These are phyloP conservation scores for Podaxis sp. DNA, from an alignment of 768 basidiomycete genomes.

Conservation along the genomic window DNA sequence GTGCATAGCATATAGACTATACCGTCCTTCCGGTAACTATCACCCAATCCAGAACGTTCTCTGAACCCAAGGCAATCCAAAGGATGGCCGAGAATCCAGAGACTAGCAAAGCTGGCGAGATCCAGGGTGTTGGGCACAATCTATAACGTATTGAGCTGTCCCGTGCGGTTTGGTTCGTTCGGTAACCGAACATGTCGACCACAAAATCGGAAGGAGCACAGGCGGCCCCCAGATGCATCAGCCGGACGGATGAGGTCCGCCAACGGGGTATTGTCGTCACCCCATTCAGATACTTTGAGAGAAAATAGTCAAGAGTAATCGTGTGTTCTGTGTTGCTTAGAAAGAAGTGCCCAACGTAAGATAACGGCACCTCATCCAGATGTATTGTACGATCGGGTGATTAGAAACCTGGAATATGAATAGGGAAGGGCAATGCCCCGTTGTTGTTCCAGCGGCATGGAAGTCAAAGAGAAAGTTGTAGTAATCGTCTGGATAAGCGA, in stretches of 20 bases:
- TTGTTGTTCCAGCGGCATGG: background rate
- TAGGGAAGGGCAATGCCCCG: background rate
- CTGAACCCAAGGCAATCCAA: background rate
- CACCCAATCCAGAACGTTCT: background rate
- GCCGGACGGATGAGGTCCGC: background rate
- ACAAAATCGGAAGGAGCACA: background rate
- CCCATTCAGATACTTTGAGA: background rate
- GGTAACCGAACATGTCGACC: background rate
- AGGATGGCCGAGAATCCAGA: background rate
- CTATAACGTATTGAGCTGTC: background rate
- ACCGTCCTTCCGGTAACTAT: background rate
- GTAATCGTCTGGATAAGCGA: background rate
- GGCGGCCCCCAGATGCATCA: background rate
- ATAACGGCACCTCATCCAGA: background rate
- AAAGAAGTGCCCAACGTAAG: conserved; percentile 3
- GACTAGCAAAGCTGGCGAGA: background rate
- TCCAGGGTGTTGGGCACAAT: background rate
- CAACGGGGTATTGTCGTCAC: background rate
- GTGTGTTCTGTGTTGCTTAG: background rate
- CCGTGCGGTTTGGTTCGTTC: background rate
- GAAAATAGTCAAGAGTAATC: background rate
- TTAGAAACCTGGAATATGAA: background rate
- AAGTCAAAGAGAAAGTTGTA: background rate
- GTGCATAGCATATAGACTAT: background rate
- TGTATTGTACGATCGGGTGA: background rate